Base-by-base conservation (phyloP, 2,329 filamentous ascomycete species). In the Trichoderma sp. region DNA sequence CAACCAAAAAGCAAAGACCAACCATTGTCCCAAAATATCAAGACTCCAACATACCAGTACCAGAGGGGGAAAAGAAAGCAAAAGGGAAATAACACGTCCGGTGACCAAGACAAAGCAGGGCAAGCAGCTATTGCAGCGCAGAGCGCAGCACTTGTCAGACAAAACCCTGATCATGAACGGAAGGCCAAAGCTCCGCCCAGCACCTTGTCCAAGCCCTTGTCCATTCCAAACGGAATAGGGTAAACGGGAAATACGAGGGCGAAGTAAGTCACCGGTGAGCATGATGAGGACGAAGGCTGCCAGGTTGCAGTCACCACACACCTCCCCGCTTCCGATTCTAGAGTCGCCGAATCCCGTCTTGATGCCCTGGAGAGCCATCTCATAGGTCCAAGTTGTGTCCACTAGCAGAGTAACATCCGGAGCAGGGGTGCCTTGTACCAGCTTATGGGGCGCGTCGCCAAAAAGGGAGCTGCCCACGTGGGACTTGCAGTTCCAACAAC, bases 381-480 rank as follows among this genome's bases (percentile, higher is more conserved):
- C 63, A 68, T 45, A 59, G 24, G 38, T 38, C 33, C 24, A 24
- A 62, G 59, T n/a, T 9, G 41, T 41, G 59, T 60, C 69, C 69
- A 64, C 69, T 18, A 53, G n/a, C 7, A 24, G 69, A 50, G 38
- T n/a, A 53, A 27, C 41, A 65, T 63, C 69, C 63, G 74, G 66
- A 45, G 73, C 66, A 59, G 45, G 74, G 75, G 75, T 38, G 69
- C 62, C 67, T 75, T 75, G 76, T 75, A 14, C 60, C n/a, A 76
- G 74, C 78, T 79, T 79, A 77, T 77, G 80, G 76, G 80, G 79
- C 80, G 80, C 75, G 77, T 65, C 76, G 79, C 80, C 79, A 24
- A 74, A 80, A 81, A 80, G 31, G 69, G 76, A 78, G 77, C 76
- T 75, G 79, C 77, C 81, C 81, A 82, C 80, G 81, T 82, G 81